These are phyloP conservation scores for Rhodotorula toruloides DNA, from an alignment of 768 basidiomycete genomes.

Conservation along the genomic window DNA sequence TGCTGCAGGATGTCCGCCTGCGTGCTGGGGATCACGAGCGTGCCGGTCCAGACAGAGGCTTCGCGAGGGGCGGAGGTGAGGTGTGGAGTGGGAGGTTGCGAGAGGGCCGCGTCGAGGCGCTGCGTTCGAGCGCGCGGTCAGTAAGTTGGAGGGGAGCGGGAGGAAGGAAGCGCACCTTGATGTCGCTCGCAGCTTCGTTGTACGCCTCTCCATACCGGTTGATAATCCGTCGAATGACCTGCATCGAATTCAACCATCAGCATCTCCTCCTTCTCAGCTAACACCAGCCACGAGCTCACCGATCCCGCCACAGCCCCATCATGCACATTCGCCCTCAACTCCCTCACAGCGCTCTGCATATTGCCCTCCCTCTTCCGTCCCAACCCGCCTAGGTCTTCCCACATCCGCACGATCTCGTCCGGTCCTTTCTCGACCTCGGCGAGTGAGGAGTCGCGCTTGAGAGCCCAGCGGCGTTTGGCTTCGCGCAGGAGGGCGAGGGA, in stretches of 20 bases:
- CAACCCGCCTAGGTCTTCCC: slow-evolving; percentile 15
- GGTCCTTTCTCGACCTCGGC: slow-evolving; percentile 10
- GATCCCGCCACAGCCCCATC: slow-evolving; percentile 4
- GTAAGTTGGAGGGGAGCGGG: no score
- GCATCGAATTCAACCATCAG: not conserved
- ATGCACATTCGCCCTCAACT: slow-evolving; percentile 10
- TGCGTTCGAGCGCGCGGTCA: not conserved
- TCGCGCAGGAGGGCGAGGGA: not conserved
- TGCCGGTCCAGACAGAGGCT: slow-evolving; percentile 22
- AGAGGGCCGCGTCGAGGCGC: slow-evolving; percentile 27
- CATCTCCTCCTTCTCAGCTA: rapidly evolving
- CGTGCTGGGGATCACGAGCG: slow-evolving; percentile 10
- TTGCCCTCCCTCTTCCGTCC: slow-evolving; percentile 8
- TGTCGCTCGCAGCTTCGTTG: slow-evolving; percentile 9
- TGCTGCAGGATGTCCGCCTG: slow-evolving; percentile 18
- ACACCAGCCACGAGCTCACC: not conserved
- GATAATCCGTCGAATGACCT: slow-evolving; percentile 25
- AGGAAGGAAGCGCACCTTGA: slow-evolving; percentile 1
- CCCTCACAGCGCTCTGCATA: slow-evolving; percentile 18
- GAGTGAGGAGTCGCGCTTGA: not conserved
- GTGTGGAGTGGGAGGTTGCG: slow-evolving; percentile 4
- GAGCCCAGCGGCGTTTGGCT: slow-evolving; percentile 2
- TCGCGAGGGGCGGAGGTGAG: slow-evolving; percentile 23
- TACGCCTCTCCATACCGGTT: slow-evolving; percentile 35
- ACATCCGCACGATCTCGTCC: slow-evolving; percentile 17